Conservation (phyloP, 495 filamentous ascomycete species). For the Lophium mytilinum region DNA sequence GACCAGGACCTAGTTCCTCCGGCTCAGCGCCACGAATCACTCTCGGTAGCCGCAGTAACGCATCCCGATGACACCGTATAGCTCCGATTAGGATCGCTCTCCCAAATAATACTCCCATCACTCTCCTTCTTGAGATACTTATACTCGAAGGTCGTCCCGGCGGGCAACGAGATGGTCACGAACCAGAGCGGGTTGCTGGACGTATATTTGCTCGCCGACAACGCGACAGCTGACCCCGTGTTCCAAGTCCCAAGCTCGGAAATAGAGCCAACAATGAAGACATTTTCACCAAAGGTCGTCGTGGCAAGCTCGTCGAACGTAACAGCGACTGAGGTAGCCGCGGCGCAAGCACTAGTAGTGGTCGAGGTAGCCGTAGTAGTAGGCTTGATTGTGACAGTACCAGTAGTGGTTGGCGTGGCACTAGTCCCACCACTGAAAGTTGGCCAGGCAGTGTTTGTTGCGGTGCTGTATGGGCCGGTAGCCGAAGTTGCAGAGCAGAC, state of each 20-base stretch:
- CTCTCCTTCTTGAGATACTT: constrained; percentile 56
- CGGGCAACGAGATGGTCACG: constrained; percentile 41
- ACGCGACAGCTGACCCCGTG: constrained; percentile 27
- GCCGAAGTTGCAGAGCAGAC: constrained; percentile 51
- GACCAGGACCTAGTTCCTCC: too few relatives aligned
- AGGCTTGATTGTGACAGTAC: constrained; percentile 28
- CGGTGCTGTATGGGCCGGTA: constrained; percentile 31
- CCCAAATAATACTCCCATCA: constrained; percentile 50
- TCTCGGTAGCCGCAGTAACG: constrained; percentile 34
- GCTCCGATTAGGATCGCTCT: constrained; percentile 52
- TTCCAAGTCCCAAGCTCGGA: constrained; percentile 49
- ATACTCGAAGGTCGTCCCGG: constrained; percentile 50
- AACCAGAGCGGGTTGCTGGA: constrained; percentile 49
- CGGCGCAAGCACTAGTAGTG: not conserved
- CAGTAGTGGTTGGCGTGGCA: constrained; percentile 29
- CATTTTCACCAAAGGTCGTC: constrained; percentile 50
- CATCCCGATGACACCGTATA: constrained; percentile 48
- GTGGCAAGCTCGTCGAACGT: constrained; percentile 51
- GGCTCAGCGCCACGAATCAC: constrained; percentile 18
- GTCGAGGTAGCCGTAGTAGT: constrained; percentile 38
- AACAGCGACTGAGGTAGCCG: constrained; percentile 25
- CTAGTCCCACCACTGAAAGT: constrained; percentile 27
- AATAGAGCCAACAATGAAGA: constrained; percentile 52
- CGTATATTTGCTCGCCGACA: constrained; percentile 48
- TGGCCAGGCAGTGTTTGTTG: constrained; percentile 47